Evolutionary conservation across 495 filamentous ascomycete species (phyloP), one percentile per base, ranked within the genome.

Genomic region (Annulohypoxylon moriforme): DNA sequence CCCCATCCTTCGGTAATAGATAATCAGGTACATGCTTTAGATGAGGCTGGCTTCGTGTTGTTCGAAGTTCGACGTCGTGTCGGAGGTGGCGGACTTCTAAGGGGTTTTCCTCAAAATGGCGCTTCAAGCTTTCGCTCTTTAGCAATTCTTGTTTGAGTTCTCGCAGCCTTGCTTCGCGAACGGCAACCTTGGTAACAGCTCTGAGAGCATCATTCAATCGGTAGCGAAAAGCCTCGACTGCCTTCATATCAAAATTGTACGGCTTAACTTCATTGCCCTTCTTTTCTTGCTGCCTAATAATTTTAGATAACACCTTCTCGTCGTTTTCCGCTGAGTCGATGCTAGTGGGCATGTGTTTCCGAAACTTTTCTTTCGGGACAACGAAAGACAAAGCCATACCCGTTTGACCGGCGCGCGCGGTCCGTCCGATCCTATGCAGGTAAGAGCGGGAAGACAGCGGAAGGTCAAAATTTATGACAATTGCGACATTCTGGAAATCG

Each of bases 91-190:
- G 86, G 44, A 98, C 81, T 75, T 98, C 94, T 7, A 89, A 89
- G 0, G 96, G 96, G 78, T 98, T 98, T 80, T 99, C 96, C 76
- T 98, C 96, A 75, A 98, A 98, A 81, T 97, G 93, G 64, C 96
- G 86, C 80, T 94, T 94, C 61, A 99, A 81, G 76, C 96, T 97
- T 78, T 98, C 94, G 72, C 90, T 94, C 78, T 94, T 94, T 65
- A 98, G 82, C 29, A 99, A 84, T 76, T 98, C 96, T 77, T 94
- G 89, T 18, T 92, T 86, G 59, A 99, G 86, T 77, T 99, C 96
- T 40, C 90, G 88, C 1, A 91, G 91, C 40, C 96, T 88, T 3
- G 96, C 96, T 82, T 98, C 96, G 44, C 96, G 89, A 53, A 98
- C 86, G 0, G 95, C 92, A 38, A 94, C 80, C 18, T 77, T 74